Evolutionary conservation across 495 filamentous ascomycete genomes (phyloP).

Genomic region (Halenospora varia): DNA sequence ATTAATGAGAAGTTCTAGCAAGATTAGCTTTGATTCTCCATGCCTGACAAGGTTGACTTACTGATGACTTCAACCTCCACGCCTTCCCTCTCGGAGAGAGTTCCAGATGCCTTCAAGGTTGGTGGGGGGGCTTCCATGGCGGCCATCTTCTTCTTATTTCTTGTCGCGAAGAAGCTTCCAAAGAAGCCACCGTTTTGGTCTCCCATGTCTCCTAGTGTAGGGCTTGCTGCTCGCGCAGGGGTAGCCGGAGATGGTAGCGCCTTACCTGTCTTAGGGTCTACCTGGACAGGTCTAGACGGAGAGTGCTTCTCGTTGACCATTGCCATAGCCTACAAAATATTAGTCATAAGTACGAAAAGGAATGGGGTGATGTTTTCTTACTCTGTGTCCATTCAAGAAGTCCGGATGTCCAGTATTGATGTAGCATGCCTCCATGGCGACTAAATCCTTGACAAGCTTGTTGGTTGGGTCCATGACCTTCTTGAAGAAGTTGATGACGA

Average conservation of each 20-base stretch:
- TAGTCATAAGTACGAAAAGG: constrained; percentile 10
- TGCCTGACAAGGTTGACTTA: constrained; percentile 46
- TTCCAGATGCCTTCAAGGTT: constrained; percentile 88
- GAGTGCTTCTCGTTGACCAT: constrained; percentile 90
- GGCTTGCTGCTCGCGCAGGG: constrained; percentile 67
- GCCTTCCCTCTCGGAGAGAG: constrained; percentile 83
- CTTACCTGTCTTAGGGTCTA: constrained; percentile 98
- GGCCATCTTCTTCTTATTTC: constrained; percentile 99
- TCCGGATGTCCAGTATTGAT: constrained; percentile 99
- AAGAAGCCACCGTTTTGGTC: constrained; percentile 78
- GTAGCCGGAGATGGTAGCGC: constrained; percentile 61
- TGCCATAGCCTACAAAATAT: constrained; percentile 72
- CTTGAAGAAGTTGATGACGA: constrained; percentile 97
- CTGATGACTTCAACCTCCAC: constrained; percentile 98
- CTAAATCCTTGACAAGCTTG: constrained; percentile 91
- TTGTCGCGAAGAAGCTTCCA: constrained; percentile 93
- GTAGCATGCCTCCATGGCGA: constrained; percentile 93
- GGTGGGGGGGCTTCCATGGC: constrained; percentile 96
- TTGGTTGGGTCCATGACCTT: constrained; percentile 96
- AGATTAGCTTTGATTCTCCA: constrained; percentile 21
- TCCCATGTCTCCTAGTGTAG: constrained; percentile 50
- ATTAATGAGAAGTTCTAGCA: constrained; percentile 81
- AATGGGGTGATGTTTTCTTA: constrained; percentile 38
- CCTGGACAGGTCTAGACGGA: constrained; percentile 81
- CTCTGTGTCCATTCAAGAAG: constrained; percentile 89